A percentile compares a stretch with the other conserved stretches of the same genome.
Conservation (phyloP, 331 rosid genomes). For the Quercus phellos region DNA sequence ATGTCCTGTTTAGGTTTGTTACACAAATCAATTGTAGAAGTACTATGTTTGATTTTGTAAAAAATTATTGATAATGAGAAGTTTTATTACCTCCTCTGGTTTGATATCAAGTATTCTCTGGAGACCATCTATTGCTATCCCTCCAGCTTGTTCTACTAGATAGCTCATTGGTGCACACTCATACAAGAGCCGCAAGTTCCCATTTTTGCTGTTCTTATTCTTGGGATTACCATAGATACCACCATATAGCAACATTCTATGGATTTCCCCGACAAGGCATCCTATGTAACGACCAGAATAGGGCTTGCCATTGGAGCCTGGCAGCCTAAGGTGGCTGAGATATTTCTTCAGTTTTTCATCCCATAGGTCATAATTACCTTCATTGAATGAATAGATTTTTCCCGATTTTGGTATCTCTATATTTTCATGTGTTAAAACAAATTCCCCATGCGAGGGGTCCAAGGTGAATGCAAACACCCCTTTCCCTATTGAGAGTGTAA, state of each 20-base stretch:
- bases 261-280: slow-evolving; percentile 39
- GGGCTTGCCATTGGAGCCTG: slow-evolving; percentile 27
- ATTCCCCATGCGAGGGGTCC: slow-evolving; percentile 39
- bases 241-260: slow-evolving; percentile 32
- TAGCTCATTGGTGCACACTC: slow-evolving; percentile 51
- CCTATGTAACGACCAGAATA: slow-evolving; percentile 41
- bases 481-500: slow-evolving; percentile 34
- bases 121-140: slow-evolving; percentile 33
- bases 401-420: slow-evolving; percentile 35
- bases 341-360: slow-evolving; percentile 34
- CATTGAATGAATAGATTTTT: slow-evolving; percentile 38
- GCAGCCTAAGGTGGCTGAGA: slow-evolving; percentile 32
- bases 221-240: slow-evolving; percentile 44
- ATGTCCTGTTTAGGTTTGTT: neutral
- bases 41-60: neutral
- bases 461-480: slow-evolving; percentile 34
- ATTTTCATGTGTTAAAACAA: slow-evolving; percentile 33
- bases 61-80: neutral
- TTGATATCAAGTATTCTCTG: slow-evolving; percentile 32
- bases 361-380: slow-evolving; percentile 39
- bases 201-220: slow-evolving; percentile 27
- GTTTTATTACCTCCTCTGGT: slow-evolving; percentile 25
- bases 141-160: slow-evolving; percentile 37
- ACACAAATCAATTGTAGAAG: neutral
- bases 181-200: slow-evolving; percentile 34